Percentiles rank a stretch among this genome's conserved stretches.
phyloP scores from a whole-genome alignment of 1,284 basidiomycete species.

The Cystobasidium slooffiae region DNA sequence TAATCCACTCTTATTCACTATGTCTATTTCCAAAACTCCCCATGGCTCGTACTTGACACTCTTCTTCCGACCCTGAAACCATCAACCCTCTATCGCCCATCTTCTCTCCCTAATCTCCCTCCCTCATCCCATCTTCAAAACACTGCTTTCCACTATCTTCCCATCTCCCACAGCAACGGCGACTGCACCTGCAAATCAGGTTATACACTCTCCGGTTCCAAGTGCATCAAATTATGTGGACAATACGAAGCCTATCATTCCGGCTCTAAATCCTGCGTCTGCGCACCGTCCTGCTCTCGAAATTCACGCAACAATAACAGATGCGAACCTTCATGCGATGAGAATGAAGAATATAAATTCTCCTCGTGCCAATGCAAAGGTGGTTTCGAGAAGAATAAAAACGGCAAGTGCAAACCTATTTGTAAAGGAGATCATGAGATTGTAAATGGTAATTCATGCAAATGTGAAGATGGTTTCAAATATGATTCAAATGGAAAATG shows the following conservation, averaged over 20 bases:
- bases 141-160: neutral
- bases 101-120: neutral
- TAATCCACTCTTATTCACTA: too few relatives aligned
- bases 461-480: conserved; percentile 5
- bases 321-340: conserved; percentile 20
- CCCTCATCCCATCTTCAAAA: neutral
- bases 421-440: conserved; percentile 3
- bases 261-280: neutral
- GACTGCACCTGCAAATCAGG: conserved; percentile 32
- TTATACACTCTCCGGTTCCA: neutral
- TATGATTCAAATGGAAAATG: conserved; percentile 3
- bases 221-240: conserved; percentile 3
- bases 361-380: conserved; percentile 6
- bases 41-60: neutral
- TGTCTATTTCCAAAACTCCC: neutral
- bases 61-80: neutral
- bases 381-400: neutral
- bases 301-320: neutral
- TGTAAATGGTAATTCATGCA: conserved; percentile 5
- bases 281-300: conserved; percentile 8
- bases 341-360: conserved; percentile 17
- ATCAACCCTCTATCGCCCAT: neutral
- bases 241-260: conserved; percentile 21
- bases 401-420: conserved; percentile 8
- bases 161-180: conserved; percentile 15